Percentiles rank a stretch among this genome's conserved stretches.
Conservation (phyloP, 2,329 filamentous ascomycete genomes). For the Apiospora koreana region DNA sequence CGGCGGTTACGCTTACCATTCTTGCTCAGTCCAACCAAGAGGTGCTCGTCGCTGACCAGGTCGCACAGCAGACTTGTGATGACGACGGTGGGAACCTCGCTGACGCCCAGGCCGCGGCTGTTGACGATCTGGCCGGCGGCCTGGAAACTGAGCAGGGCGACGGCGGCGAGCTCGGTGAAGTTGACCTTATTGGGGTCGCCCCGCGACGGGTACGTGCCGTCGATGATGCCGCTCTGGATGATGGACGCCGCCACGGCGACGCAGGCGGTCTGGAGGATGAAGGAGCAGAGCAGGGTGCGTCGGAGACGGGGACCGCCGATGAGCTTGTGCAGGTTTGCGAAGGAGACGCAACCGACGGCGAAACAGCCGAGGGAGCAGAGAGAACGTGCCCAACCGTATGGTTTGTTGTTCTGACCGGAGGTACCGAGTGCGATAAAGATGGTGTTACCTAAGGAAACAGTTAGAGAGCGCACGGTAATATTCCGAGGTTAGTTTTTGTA, state of each 20-base stretch:
- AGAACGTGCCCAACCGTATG: slow-evolving; percentile 45
- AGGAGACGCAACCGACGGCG: slow-evolving; percentile 38
- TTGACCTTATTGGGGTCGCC: slow-evolving; percentile 25
- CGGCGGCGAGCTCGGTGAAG: too few relatives aligned
- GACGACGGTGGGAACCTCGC: slow-evolving; percentile 57
- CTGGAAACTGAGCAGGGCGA: slow-evolving; percentile 55
- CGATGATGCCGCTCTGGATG: slow-evolving; percentile 29
- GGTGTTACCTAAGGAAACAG: slow-evolving; percentile 43
- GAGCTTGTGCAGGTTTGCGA: slow-evolving; percentile 36
- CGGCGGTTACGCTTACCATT: slow-evolving; percentile 54
- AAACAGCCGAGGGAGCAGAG: slow-evolving; percentile 45
- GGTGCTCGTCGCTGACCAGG: slow-evolving; percentile 50
- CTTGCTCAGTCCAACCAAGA: slow-evolving; percentile 42
- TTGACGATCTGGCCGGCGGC: slow-evolving; percentile 57
- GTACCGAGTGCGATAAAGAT: slow-evolving; percentile 43
- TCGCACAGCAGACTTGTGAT: slow-evolving; percentile 57
- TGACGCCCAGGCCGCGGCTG: slow-evolving; percentile 50
- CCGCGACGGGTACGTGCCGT: slow-evolving; percentile 29
- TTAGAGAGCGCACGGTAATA: too few relatives aligned
- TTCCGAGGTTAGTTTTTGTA: background rate
- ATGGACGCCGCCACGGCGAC: slow-evolving; percentile 28
- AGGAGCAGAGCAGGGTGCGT: slow-evolving; percentile 28
- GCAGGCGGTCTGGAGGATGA: slow-evolving; percentile 28
- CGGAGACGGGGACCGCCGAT: slow-evolving; percentile 28
- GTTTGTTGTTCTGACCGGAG: slow-evolving; percentile 38